These are phyloP conservation scores for Malus sylvestris DNA, from an alignment of 306 rosid species.

Conservation along the genomic window DNA sequence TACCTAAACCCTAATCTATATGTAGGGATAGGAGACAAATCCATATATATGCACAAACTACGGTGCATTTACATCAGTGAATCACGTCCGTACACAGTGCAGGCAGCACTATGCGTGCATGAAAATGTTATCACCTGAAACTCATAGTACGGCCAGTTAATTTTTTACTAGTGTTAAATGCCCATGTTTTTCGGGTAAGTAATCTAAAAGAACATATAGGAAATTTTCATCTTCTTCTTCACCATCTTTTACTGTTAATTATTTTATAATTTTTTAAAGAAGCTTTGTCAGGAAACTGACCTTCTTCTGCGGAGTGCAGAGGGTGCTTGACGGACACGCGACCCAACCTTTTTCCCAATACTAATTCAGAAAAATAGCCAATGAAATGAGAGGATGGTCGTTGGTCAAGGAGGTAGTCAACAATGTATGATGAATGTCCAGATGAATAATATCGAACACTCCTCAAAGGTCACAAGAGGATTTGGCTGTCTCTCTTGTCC, in stretches of 20 bases:
- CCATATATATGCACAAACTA: not conserved
- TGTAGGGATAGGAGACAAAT: not conserved
- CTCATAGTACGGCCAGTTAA: not conserved
- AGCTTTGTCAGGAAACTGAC: not conserved
- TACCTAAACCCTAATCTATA: not conserved
- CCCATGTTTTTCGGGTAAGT: not conserved
- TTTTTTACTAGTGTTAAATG: not conserved
- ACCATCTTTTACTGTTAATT: not conserved
- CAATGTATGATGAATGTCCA: not conserved
- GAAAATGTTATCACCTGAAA: not conserved
- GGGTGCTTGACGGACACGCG: not conserved
- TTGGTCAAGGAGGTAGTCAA: not conserved
- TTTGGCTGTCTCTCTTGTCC: not conserved
- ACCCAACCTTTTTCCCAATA: not conserved
- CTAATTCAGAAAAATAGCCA: not conserved
- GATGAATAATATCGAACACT: not conserved
- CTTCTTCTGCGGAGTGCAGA: not conserved
- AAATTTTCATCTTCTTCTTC: not conserved
- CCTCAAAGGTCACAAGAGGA: not conserved
- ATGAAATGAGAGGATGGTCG: not conserved
- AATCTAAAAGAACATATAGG: not conserved
- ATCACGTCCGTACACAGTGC: not conserved
- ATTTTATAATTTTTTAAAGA: not conserved
- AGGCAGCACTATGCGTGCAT: not conserved
- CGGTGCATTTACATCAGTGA: not conserved